A percentile compares a stretch with the other conserved stretches of the same genome.
These are phyloP conservation scores for Boletus reticuloceps DNA, from an alignment of 768 basidiomycete genomes.

Conservation along the genomic window DNA sequence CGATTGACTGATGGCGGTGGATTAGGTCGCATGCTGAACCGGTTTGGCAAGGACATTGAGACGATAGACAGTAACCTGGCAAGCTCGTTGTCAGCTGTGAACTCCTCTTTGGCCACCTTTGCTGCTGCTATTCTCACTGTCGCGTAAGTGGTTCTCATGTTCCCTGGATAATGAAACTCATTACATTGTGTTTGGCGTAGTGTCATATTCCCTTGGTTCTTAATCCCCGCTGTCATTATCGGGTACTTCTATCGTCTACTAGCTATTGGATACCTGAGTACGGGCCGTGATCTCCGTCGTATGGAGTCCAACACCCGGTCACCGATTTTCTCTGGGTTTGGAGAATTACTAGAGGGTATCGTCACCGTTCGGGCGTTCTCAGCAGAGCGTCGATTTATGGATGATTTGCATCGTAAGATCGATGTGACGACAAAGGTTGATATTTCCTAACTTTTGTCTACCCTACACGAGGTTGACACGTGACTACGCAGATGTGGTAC, in stretches of 20 bases:
- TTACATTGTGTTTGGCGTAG: conserved; percentile 28
- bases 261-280: conserved; percentile 71
- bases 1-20: neutral
- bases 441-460: neutral
- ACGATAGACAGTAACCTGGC: conserved; percentile 78
- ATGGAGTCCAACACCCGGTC: conserved; percentile 90
- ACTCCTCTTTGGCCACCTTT: conserved; percentile 74
- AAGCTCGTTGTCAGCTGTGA: conserved; percentile 68
- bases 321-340: conserved; percentile 81
- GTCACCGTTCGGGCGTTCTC: conserved; percentile 94
- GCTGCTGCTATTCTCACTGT: conserved; percentile 73
- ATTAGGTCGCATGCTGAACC: conserved; percentile 78
- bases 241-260: conserved; percentile 70
- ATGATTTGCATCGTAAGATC: conserved; percentile 68
- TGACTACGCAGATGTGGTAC: conserved; percentile 65
- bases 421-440: conserved; percentile 74
- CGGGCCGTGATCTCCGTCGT: conserved; percentile 79
- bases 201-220: conserved; percentile 77
- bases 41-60: conserved; percentile 86
- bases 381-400: conserved; percentile 73
- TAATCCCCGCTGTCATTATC: conserved; percentile 72
- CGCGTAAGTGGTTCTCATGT: conserved; percentile 42
- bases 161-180: conserved; percentile 6
- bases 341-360: conserved; percentile 81
- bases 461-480: neutral